These are phyloP conservation scores for Plectosphaerella cucumerina DNA, from an alignment of 2,329 filamentous ascomycete genomes.

Conservation along the genomic window DNA sequence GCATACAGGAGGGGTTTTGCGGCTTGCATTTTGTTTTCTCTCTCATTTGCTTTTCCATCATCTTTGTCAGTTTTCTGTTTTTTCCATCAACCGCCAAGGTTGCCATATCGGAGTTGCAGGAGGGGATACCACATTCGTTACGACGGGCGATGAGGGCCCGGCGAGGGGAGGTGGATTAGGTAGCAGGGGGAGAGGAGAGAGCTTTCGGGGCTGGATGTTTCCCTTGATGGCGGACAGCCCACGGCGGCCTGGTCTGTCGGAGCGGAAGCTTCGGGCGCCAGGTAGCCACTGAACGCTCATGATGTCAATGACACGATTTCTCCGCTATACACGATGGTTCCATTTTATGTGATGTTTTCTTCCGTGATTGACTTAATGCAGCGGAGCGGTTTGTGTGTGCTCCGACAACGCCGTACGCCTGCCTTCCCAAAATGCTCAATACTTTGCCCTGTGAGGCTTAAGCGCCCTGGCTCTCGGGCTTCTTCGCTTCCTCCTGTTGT, in stretches of 20 bases:
- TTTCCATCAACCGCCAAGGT: neutral
- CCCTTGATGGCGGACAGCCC: neutral
- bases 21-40: neutral
- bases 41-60: conserved; percentile 2
- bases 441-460: neutral
- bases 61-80: conserved; percentile 3
- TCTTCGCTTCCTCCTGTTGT: conserved; percentile 2
- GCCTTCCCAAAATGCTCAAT: neutral
- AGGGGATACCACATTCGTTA: conserved; percentile 4
- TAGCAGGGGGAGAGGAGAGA: conserved; percentile 2
- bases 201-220: too few relatives aligned
- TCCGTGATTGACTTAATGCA: neutral
- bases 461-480: neutral
- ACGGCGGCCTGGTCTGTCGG: neutral
- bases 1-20: conserved; percentile 13
- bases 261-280: neutral
- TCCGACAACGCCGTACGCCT: too few relatives aligned
- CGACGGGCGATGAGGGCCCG: neutral
- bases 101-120: conserved; percentile 1
- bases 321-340: neutral
- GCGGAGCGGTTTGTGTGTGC: too few relatives aligned
- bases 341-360: neutral
- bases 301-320: neutral
- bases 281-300: neutral
- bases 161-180: neutral